Conservation (phyloP, 2,329 filamentous ascomycete genomes). For the Hypoxylon sp. region DNA sequence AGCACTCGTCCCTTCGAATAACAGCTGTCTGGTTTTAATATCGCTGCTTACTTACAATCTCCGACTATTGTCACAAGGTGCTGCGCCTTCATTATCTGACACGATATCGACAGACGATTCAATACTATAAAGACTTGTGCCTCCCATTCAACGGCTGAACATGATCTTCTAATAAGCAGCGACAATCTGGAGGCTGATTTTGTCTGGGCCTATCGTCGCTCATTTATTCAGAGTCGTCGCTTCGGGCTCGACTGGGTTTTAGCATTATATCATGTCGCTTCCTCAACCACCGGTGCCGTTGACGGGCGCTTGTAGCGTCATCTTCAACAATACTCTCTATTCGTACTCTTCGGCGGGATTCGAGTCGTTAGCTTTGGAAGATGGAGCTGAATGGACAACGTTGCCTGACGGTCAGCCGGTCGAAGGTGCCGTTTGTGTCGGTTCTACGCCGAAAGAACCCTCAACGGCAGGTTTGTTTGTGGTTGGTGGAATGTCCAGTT, state of each 20-base stretch:
- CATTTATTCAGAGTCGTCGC: constrained; percentile 26
- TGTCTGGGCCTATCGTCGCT: constrained; percentile 35
- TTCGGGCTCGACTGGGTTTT: constrained; percentile 29
- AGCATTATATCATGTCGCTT: constrained; percentile 71
- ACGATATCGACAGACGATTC: constrained; percentile 30
- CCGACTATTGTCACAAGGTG: constrained; percentile 33
- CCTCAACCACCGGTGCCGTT: constrained; percentile 79
- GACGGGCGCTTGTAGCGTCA: constrained; percentile 83
- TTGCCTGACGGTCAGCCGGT: constrained; percentile 78
- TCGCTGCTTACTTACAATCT: constrained; percentile 32
- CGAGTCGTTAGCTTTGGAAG: constrained; percentile 77
- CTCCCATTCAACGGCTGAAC: constrained; percentile 34
- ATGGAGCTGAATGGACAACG: constrained; percentile 79
- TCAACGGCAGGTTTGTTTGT: constrained; percentile 79
- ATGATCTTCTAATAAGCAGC: constrained; percentile 47
- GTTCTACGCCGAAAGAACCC: constrained; percentile 72
- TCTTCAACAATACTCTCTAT: constrained; percentile 87
- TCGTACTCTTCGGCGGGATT: constrained; percentile 83
- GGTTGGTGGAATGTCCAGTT: constrained; percentile 77
- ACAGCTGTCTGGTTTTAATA: constrained; percentile 27
- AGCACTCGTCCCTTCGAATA: constrained; percentile 14
- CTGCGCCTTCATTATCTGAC: constrained; percentile 43
- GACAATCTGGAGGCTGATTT: constrained; percentile 34
- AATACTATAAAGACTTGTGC: constrained; percentile 16
- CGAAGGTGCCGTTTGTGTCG: constrained; percentile 82